Percentiles rank a stretch among this genome's conserved stretches.
phyloP scores from a whole-genome alignment of 1,284 basidiomycete genomes.

The Papiliotrema fonsecae region DNA sequence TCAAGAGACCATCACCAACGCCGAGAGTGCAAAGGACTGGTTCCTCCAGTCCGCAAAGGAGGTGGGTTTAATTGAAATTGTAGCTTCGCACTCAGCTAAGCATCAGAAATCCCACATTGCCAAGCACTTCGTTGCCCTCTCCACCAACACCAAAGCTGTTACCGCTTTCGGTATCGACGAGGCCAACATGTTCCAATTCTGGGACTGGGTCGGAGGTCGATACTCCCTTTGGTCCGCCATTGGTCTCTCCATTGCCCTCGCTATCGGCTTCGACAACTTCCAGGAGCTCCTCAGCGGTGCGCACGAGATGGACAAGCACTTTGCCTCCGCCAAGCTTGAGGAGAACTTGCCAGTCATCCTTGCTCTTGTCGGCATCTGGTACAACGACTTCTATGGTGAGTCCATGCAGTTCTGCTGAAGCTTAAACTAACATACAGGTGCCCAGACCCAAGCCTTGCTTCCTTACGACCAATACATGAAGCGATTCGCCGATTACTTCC shows the following conservation, averaged over 20 bases:
- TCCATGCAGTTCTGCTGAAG: not conserved
- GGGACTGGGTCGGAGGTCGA: constrained; percentile 99
- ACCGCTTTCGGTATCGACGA: constrained; percentile 90
- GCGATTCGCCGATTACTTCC: constrained; percentile 99
- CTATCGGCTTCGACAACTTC: constrained; percentile 93
- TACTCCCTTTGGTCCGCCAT: constrained; percentile 99
- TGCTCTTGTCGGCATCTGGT: constrained; percentile 93
- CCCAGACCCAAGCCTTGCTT: constrained; percentile 90
- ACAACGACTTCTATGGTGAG: constrained; percentile 91
- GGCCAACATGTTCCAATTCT: constrained; percentile 99
- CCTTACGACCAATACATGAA: constrained; percentile 99
- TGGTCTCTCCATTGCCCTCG: constrained; percentile 87
- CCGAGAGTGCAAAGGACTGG: constrained; percentile 88
- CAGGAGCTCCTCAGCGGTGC: constrained; percentile 84
- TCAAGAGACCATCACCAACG: constrained; percentile 99
- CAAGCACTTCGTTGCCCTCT: constrained; percentile 98
- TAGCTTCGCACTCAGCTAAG: not conserved
- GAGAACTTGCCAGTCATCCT: constrained; percentile 88
- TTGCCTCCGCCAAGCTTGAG: constrained; percentile 81
- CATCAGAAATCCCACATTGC: constrained; percentile 78
- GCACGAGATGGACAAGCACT: constrained; percentile 97
- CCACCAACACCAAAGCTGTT: constrained; percentile 91
- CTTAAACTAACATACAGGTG: constrained; percentile 54
- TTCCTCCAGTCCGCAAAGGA: constrained; percentile 82
- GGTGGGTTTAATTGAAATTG: constrained; percentile 36